A percentile compares a stretch with the other conserved stretches of the same genome.
phyloP scores from a whole-genome alignment of 495 filamentous ascomycete species.

The Talaromyces stipitatus region DNA sequence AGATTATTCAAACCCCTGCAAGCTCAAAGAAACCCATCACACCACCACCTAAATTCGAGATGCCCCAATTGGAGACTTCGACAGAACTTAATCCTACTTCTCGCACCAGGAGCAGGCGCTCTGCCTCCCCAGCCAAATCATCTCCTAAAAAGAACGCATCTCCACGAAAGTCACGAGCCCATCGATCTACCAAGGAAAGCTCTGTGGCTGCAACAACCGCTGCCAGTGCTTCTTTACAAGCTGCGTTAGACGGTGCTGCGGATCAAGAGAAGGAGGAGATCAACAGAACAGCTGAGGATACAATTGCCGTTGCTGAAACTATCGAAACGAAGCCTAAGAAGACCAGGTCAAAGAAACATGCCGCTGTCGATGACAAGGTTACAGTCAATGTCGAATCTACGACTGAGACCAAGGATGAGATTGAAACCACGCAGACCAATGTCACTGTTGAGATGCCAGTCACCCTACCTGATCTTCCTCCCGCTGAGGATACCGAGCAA shows the following conservation, averaged over 20 bases:
- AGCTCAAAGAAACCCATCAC: conserved; percentile 58
- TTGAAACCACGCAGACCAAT: conserved; percentile 64
- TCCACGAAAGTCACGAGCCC: conserved; percentile 66
- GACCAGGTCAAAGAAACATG: conserved; percentile 13
- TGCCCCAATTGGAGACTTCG: conserved; percentile 35
- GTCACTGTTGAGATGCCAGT: conserved; percentile 72
- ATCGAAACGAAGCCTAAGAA: conserved; percentile 18
- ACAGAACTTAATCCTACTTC: conserved; percentile 26
- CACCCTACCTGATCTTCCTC: conserved; percentile 56
- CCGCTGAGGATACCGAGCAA: conserved; percentile 63
- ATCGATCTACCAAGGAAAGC: conserved; percentile 48
- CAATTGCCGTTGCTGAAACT: conserved; percentile 23
- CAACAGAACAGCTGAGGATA: conserved; percentile 18
- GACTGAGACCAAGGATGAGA: conserved; percentile 45
- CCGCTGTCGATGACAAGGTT: conserved; percentile 44
- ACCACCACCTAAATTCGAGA: conserved; percentile 60
- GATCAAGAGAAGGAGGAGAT: conserved; percentile 16
- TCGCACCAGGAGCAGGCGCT: conserved; percentile 42
- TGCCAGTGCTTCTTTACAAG: conserved; percentile 43
- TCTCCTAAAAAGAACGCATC: conserved; percentile 45
- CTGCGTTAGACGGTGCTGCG: conserved; percentile 39
- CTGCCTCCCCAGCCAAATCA: conserved; percentile 51
- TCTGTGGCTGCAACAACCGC: conserved; percentile 37
- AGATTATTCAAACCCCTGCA: conserved; percentile 50
- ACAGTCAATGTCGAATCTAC: conserved; percentile 60